Percentiles rank a stretch among this genome's conserved stretches.
These are phyloP conservation scores for Halophytophthora batemanensis DNA, from an alignment of 352 stramenopile genomes.

Conservation along the genomic window DNA sequence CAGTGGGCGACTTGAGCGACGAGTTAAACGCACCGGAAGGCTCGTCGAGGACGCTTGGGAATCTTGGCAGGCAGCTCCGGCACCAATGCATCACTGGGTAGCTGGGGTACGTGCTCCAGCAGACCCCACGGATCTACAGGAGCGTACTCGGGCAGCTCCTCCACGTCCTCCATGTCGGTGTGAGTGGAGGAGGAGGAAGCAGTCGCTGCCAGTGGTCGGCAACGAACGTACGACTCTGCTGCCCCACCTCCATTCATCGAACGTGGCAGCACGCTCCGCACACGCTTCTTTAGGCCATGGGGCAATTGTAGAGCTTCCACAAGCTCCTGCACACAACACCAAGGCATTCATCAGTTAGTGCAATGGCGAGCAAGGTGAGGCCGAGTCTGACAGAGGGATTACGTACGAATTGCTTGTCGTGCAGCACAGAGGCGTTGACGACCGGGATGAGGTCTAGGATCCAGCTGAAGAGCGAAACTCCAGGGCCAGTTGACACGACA, in stretches of 20 bases:
- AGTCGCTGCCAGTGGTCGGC: background rate
- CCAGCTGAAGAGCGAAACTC: slow-evolving; percentile 83
- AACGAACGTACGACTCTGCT: slow-evolving; percentile 25
- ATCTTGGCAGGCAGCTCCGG: slow-evolving; percentile 34
- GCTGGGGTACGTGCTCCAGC: slow-evolving; percentile 62
- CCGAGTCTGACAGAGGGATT: background rate
- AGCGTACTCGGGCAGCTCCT: slow-evolving; percentile 22
- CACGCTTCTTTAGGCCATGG: slow-evolving; percentile 49
- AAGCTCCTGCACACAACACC: slow-evolving; percentile 47
- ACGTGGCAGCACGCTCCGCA: slow-evolving; percentile 72
- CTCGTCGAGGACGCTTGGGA: slow-evolving; percentile 51
- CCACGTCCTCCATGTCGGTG: slow-evolving; percentile 23
- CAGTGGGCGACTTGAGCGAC: slow-evolving; percentile 4
- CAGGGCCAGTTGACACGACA: slow-evolving; percentile 47
- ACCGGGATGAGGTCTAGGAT: slow-evolving; percentile 83
- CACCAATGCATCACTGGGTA: slow-evolving; percentile 66
- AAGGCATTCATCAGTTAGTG: slow-evolving; percentile 14
- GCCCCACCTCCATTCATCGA: slow-evolving; percentile 29
- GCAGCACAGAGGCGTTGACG: slow-evolving; percentile 67
- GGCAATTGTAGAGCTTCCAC: slow-evolving; percentile 62
- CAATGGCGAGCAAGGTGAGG: background rate
- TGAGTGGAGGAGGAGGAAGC: slow-evolving; percentile 16
- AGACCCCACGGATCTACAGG: slow-evolving; percentile 75
- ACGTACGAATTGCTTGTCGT: slow-evolving; percentile 78
- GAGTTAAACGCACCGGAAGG: slow-evolving; percentile 68